Conservation (phyloP, 371 early-diverging fungal genomes). For the Choanephora cucurbitarum region DNA sequence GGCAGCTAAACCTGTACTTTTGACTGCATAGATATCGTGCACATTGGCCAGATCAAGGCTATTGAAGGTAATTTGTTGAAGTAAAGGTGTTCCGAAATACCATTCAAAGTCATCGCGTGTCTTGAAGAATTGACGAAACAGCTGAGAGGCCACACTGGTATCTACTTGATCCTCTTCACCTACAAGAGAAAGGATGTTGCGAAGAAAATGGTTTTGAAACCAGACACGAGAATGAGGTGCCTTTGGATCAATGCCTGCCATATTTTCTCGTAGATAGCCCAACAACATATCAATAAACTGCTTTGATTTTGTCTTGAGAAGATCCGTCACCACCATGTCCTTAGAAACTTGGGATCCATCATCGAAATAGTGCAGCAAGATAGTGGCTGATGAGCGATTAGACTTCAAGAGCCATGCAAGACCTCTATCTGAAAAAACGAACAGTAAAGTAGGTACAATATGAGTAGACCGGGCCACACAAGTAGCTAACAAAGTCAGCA, state of each 20-base stretch:
- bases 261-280: slow-evolving; percentile 16
- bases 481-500: slow-evolving; percentile 2
- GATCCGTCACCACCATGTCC: slow-evolving; percentile 15
- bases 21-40: slow-evolving; percentile 30
- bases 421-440: slow-evolving; percentile 3
- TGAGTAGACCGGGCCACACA: slow-evolving; percentile 10
- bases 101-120: slow-evolving; percentile 34
- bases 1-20: slow-evolving; percentile 32
- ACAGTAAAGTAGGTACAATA: slow-evolving; percentile 29
- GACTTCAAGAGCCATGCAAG: slow-evolving; percentile 21
- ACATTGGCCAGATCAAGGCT: slow-evolving; percentile 21
- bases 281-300: slow-evolving; percentile 27
- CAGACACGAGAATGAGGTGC: slow-evolving; percentile 25
- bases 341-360: slow-evolving; percentile 32
- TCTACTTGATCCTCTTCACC: slow-evolving; percentile 11
- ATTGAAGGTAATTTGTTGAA: slow-evolving; percentile 13
- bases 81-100: slow-evolving; percentile 34
- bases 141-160: slow-evolving; percentile 26
- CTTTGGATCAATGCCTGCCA: slow-evolving; percentile 14
- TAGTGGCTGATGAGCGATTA: not conserved
- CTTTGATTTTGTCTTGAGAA: slow-evolving; percentile 28
- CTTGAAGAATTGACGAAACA: slow-evolving; percentile 37
- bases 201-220: slow-evolving; percentile 41
- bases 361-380: slow-evolving; percentile 32
- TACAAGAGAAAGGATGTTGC: slow-evolving; percentile 23